Percentiles rank a stretch among this genome's conserved stretches.
Conservation (phyloP, 495 filamentous ascomycete genomes). For the Penicillium atrosanguineum region DNA sequence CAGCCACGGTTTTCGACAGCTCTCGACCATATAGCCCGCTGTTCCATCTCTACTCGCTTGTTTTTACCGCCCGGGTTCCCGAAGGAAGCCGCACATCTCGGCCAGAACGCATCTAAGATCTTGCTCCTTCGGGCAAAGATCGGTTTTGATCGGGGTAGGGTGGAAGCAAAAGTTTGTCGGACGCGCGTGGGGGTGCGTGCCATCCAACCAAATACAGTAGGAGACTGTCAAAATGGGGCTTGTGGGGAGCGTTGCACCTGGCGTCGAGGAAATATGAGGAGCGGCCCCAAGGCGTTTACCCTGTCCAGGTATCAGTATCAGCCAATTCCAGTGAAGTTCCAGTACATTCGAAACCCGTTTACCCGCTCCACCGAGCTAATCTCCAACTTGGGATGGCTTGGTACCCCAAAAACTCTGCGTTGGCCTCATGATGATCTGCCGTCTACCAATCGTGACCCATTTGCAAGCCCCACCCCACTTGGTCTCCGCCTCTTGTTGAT, state of each 20-base stretch:
- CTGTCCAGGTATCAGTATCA: not conserved
- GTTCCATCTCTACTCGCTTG: constrained; percentile 12
- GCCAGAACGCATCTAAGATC: constrained; percentile 6
- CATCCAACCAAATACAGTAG: constrained; percentile 18
- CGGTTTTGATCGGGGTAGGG: constrained; percentile 11
- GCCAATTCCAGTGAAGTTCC: constrained; percentile 9
- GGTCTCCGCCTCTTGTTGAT: constrained; percentile 10
- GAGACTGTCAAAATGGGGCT: constrained; percentile 13
- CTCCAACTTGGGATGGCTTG: constrained; percentile 15
- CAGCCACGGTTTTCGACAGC: not conserved
- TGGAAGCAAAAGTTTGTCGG: constrained; percentile 14
- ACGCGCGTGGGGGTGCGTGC: constrained; percentile 13
- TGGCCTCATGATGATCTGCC: constrained; percentile 19
- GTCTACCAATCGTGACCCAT: not conserved
- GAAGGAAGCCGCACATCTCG: constrained; percentile 7
- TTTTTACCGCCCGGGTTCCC: constrained; percentile 17
- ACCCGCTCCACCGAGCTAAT: constrained; percentile 11
- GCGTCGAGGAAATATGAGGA: not conserved
- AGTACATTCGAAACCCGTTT: constrained; percentile 10
- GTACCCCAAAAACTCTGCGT: constrained; percentile 16
- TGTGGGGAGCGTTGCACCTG: constrained; percentile 21
- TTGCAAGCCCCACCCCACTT: constrained; percentile 1
- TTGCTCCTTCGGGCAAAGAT: constrained; percentile 14
- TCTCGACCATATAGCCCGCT: not conserved
- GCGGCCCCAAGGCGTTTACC: not conserved